Evolutionary conservation across 768 basidiomycete genomes (phyloP), one percentile per base, ranked within the genome.

Genomic region (Podaxis sp.): DNA sequence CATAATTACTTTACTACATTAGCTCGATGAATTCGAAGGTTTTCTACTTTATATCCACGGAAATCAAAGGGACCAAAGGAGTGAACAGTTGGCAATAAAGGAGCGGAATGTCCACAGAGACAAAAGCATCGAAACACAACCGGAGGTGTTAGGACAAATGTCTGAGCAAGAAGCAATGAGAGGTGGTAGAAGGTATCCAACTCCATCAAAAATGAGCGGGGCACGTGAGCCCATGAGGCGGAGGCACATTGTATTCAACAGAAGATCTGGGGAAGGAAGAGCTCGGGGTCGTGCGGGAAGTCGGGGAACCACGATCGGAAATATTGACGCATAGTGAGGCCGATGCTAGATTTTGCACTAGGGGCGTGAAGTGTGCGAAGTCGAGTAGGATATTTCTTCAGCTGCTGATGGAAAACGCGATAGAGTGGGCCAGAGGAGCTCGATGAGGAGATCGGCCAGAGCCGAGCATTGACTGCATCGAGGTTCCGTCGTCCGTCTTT

Each of bases 301-400:
- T 60, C 52, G 13, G 59, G 59, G 52, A 60, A 60, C 59, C 59
- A 60, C 18, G 59, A 55, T 46, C 52, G 59, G 59, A 60, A 60
- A 14, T 54, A 44, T n/a, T 54, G 59, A 10, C 52, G 46, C 52
- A 60, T 46, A 18, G 35, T 35, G 21, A 54, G 28, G 25, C 48
- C 23, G 25, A 54, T 38, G 42, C 48, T 60, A 18, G 52, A 37
- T 36, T 60, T 60, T 42, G 59, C 32, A 28, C 52, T 54, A 9
- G 59, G 59, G 21, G 36, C 59, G 10, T 53, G 51, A 35, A 60
- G 52, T 13, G 44, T 21, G 18, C 59, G 59, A 18, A 60, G 52
- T 1, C 59, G 59, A 23, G 51, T 54, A 13, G 59, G 59, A 18
- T 54, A 60, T 38, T 54, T 60, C 52, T 53, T 60, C 40, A 60